Evolutionary conservation across 768 basidiomycete genomes (phyloP), one percentile per base, ranked within the genome.

Genomic region (Serendipita sp.): DNA sequence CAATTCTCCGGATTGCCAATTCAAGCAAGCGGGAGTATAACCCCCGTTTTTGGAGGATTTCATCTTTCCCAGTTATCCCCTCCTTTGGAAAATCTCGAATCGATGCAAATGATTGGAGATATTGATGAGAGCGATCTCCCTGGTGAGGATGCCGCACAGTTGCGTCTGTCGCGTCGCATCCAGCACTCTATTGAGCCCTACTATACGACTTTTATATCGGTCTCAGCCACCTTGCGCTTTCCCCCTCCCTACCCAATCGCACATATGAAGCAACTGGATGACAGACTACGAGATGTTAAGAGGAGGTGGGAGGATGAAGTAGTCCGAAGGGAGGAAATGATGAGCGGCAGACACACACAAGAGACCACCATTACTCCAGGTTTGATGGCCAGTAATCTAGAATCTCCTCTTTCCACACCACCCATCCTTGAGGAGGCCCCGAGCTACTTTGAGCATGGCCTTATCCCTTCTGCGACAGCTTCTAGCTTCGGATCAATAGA

Each of bases 211-310:
- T 91, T 92, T 70, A 88, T 97, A 35, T 98, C 96, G 1, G 89
- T 92, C 47, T 97, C 94, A 2, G 88, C 94, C 0, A 91, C 93
- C 0, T 77, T 97, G 54, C 83, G 91, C 3, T 96, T 96, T 72
- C 89, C 86, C 13, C 92, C 95, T 28, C 96, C 96, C 3, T 86
- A 90, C 71, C 88, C 93, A 4, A 82, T 99, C 45, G 78, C 81
- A 2, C 81, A 81, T 52, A 96, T 98, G 91, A 87, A 89, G 70
- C 86, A 89, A 68, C 77, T 97, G 3, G 93, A 98, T 69, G 81
- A 85, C 28, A 79, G 85, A 64, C 79, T 95, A n/a, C 76, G 79
- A 38, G 77, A 78, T 34, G 81, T 85, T 15, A 88, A 86, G 70
- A 78, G 78, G 56, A 85, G 81, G 30, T 92, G 91, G 85, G 91